Evolutionary conservation across 805 yeast species (phyloP).

Genomic region (Schizosaccharomyces cryophilus): DNA sequence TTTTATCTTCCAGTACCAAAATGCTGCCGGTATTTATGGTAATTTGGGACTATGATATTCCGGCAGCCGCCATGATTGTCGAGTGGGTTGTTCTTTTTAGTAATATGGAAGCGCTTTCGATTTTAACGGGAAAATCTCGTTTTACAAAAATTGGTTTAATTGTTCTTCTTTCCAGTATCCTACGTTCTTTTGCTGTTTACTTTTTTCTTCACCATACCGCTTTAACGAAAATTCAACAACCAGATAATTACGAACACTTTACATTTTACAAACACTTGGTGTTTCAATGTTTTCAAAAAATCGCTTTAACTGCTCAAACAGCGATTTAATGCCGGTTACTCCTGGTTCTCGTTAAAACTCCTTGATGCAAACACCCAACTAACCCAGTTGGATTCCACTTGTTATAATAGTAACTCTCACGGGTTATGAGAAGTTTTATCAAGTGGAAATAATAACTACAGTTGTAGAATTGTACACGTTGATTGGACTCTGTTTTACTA

Average conservation of each 20-base stretch:
- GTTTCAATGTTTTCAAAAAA: too few species aligned
- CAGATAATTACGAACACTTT: not conserved
- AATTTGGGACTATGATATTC: slow-evolving; percentile 90
- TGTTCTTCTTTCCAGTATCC: not conserved
- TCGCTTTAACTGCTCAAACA: not conserved
- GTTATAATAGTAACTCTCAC: too few species aligned
- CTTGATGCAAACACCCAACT: too few species aligned
- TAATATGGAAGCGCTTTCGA: slow-evolving; percentile 34
- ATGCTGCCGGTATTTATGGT: slow-evolving; percentile 77
- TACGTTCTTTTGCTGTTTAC: not conserved
- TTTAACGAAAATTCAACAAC: not conserved
- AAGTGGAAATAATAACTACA: too few species aligned
- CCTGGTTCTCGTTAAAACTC: not conserved
- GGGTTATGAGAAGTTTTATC: too few species aligned
- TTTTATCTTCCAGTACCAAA: slow-evolving; percentile 57
- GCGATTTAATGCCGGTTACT: not conserved
- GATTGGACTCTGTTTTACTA: too few species aligned
- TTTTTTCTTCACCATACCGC: not conserved
- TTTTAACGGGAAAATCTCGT: not conserved
- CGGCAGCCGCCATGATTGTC: slow-evolving; percentile 35
- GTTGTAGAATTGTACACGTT: too few species aligned
- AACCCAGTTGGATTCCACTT: too few species aligned
- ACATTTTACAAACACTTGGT: not conserved
- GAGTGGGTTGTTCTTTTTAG: slow-evolving; percentile 35
- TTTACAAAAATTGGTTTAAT: not conserved